Percentiles rank a stretch among this genome's conserved stretches.
These are phyloP conservation scores for Metschnikowia matae DNA, from an alignment of 805 yeast genomes.

Conservation along the genomic window DNA sequence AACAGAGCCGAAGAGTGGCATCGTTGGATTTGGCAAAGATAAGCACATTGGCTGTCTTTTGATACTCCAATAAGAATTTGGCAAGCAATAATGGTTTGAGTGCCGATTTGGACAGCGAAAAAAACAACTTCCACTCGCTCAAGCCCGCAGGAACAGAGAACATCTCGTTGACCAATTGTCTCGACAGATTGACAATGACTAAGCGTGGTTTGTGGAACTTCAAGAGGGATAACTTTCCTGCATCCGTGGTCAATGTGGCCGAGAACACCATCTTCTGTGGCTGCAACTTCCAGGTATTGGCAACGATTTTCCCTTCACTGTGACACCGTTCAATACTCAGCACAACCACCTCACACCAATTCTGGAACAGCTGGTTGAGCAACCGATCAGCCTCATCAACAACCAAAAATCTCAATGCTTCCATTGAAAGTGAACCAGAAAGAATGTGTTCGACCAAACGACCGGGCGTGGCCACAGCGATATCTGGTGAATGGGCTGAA, in stretches of 20 bases:
- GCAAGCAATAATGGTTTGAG: conserved; percentile 74
- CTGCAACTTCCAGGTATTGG: conserved; percentile 31
- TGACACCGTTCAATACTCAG: conserved; percentile 26
- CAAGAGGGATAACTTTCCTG: conserved; percentile 75
- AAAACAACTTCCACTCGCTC: conserved; percentile 40
- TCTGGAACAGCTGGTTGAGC: conserved; percentile 86
- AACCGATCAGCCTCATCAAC: conserved; percentile 82
- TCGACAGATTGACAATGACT: conserved; percentile 62
- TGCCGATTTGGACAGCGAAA: conserved; percentile 35
- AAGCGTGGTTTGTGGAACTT: conserved; percentile 69
- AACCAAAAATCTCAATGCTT: conserved; percentile 56
- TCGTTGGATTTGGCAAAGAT: conserved; percentile 80
- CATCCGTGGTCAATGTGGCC: conserved; percentile 91
- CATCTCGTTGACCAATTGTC: conserved; percentile 46
- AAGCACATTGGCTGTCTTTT: conserved; percentile 40
- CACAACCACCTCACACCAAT: conserved; percentile 72
- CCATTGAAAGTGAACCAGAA: conserved; percentile 42
- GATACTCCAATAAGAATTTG: conserved; percentile 42
- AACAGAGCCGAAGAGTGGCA: conserved; percentile 73
- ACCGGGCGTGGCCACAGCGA: conserved; percentile 72
- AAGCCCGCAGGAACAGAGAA: conserved; percentile 58
- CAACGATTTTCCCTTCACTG: conserved; percentile 17
- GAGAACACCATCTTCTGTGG: conserved; percentile 73
- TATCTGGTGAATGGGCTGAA: conserved; percentile 50
- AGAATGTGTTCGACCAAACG: conserved; percentile 72